Evolutionary conservation across 352 stramenopile genomes (phyloP).

Genomic region (Thraustochytrium sp.): DNA sequence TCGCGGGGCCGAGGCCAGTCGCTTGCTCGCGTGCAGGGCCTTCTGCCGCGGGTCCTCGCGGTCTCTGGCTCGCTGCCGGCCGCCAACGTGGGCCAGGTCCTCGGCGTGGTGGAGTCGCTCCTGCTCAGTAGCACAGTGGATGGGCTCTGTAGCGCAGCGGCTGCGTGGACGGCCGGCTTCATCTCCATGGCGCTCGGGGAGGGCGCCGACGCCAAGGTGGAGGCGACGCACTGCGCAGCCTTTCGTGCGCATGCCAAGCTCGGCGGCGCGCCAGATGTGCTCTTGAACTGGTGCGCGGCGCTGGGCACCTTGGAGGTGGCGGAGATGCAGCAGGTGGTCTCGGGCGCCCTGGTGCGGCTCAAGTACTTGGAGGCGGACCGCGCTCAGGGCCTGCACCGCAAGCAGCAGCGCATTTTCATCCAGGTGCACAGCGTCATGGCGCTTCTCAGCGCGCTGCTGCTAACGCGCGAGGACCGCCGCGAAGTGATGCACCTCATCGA

Average conservation of each 20-base stretch:
- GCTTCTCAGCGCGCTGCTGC: neutral
- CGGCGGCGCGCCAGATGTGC: neutral
- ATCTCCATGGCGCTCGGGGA: neutral
- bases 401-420: neutral
- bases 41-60: neutral
- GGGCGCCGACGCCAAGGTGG: neutral
- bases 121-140: neutral
- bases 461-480: neutral
- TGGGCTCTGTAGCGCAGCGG: neutral
- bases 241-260: neutral
- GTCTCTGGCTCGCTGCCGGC: neutral
- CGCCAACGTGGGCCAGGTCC: neutral
- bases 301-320: neutral
- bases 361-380: neutral
- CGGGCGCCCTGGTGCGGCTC: neutral
- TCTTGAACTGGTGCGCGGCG: neutral
- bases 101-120: neutral
- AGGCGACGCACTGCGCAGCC: neutral
- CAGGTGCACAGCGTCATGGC: neutral
- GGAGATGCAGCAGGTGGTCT: constrained; percentile 11
- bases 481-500: constrained; percentile 1
- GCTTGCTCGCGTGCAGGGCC: neutral
- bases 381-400: neutral
- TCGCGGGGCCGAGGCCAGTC: neutral
- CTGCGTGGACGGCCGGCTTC: neutral